Conservation (phyloP, 1,284 basidiomycete genomes). For the Nidula niveotomentosa region DNA sequence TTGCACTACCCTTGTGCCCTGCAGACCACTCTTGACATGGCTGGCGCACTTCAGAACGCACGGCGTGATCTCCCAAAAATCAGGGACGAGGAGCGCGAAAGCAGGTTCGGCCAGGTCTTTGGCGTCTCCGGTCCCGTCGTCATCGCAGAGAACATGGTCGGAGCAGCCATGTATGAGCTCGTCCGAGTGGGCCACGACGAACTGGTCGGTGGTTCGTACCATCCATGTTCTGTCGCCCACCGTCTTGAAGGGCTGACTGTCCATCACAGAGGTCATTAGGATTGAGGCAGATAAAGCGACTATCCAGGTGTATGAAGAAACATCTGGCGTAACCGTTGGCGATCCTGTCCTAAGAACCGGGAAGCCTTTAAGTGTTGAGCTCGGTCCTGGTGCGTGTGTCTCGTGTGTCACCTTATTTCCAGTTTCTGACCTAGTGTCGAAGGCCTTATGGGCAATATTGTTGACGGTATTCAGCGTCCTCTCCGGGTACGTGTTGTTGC, state of each 20-base stretch:
- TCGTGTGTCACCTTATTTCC: background rate
- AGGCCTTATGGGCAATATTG: constrained; percentile 98
- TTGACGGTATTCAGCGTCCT: constrained; percentile 96
- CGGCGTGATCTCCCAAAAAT: constrained; percentile 86
- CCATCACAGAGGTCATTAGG: constrained; percentile 87
- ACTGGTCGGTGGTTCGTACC: constrained; percentile 84
- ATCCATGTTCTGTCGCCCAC: background rate
- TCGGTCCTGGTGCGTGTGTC: constrained; percentile 83
- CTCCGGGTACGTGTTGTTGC: constrained; percentile 56
- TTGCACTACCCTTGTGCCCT: background rate
- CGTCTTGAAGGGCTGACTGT: too few relatives aligned
- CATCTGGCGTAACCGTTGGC: constrained; percentile 96
- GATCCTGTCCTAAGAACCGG: constrained; percentile 98
- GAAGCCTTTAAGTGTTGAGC: constrained; percentile 96
- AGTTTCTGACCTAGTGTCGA: constrained; percentile 1
- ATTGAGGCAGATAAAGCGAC: constrained; percentile 97
- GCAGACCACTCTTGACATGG: constrained; percentile 50
- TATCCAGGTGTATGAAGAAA: constrained; percentile 99
- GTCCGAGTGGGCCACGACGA: constrained; percentile 97
- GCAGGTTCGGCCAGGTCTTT: constrained; percentile 87
- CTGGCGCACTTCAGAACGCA: constrained; percentile 90
- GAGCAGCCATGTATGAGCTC: constrained; percentile 96
- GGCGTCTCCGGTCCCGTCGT: constrained; percentile 97
- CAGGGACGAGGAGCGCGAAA: constrained; percentile 87
- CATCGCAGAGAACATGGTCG: constrained; percentile 95